Evolutionary conservation across 768 basidiomycete genomes (phyloP).

Genomic region (Mycena crocata): DNA sequence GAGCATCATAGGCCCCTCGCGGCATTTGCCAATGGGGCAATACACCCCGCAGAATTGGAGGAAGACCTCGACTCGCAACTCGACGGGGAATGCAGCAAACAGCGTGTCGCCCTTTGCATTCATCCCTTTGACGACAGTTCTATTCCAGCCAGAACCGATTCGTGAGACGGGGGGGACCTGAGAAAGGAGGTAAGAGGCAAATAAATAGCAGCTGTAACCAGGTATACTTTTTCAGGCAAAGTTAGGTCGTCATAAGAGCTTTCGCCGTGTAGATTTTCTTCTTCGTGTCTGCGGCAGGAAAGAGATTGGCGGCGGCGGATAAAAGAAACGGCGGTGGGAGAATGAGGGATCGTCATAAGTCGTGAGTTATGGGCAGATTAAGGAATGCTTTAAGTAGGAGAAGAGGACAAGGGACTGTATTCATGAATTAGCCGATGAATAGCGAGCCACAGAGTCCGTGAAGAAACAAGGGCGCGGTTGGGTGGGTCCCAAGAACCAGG

Average conservation of each 20-base stretch:
- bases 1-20: slow-evolving; percentile 52
- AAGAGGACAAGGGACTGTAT: slow-evolving; percentile 21
- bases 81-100: slow-evolving; percentile 55
- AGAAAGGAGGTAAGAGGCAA: background rate
- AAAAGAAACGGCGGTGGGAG: slow-evolving; percentile 7
- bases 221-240: slow-evolving; percentile 9
- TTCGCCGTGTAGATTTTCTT: background rate
- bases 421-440: slow-evolving; percentile 23
- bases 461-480: slow-evolving; percentile 15
- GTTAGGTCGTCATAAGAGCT: background rate
- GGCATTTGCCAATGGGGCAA: slow-evolving; percentile 42
- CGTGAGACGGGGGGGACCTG: slow-evolving; percentile 11
- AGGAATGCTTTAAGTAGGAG: slow-evolving; percentile 26
- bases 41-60: slow-evolving; percentile 47
- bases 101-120: slow-evolving; percentile 21
- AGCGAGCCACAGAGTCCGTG: background rate
- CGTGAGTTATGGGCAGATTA: slow-evolving; percentile 23
- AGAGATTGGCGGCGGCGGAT: slow-evolving; percentile 11
- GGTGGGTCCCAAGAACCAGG: slow-evolving; percentile 29
- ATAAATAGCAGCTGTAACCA: background rate
- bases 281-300: slow-evolving; percentile 9
- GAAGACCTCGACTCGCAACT: slow-evolving; percentile 62
- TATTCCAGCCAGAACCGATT: slow-evolving; percentile 13
- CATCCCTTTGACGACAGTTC: background rate
- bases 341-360: slow-evolving; percentile 19